phyloP scores from a whole-genome alignment of 495 filamentous ascomycete species.

The Lasiosphaeria hispida region DNA sequence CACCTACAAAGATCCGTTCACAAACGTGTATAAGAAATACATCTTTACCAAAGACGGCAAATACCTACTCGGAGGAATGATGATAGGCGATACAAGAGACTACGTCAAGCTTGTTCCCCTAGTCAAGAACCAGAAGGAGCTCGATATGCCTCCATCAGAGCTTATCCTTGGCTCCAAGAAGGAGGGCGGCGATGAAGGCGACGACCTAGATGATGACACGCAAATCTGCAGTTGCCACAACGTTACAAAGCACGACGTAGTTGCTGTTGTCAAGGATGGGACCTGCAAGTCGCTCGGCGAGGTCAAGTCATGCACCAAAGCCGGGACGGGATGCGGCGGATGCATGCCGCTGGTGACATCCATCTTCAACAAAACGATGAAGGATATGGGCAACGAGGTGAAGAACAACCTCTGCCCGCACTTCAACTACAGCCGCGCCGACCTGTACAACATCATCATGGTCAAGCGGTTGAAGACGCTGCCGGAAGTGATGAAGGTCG shows the following conservation, averaged over 20 bases:
- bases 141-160: conserved; percentile 81
- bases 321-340: conserved; percentile 90
- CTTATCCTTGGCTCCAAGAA: conserved; percentile 84
- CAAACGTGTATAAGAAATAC: conserved; percentile 95
- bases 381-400: conserved; percentile 84
- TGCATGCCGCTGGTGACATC: conserved; percentile 90
- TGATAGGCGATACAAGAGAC: conserved; percentile 94
- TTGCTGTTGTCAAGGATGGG: conserved; percentile 71
- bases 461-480: conserved; percentile 78
- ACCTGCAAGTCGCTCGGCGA: conserved; percentile 83
- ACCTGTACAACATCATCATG: conserved; percentile 87
- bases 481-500: conserved; percentile 76
- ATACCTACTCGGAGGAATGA: conserved; percentile 93
- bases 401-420: conserved; percentile 87
- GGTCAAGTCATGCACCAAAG: conserved; percentile 92
- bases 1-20: conserved; percentile 90
- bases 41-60: conserved; percentile 91
- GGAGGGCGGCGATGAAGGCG: conserved; percentile 65
- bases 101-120: conserved; percentile 94
- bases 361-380: conserved; percentile 93
- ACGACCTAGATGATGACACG: conserved; percentile 67
- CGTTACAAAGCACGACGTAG: conserved; percentile 84
- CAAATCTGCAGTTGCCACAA: conserved; percentile 98
- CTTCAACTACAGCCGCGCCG: conserved; percentile 81
- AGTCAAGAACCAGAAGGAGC: conserved; percentile 80